Evolutionary conservation across 306 rosid species (phyloP).

Genomic region (Purshia tridentata): DNA sequence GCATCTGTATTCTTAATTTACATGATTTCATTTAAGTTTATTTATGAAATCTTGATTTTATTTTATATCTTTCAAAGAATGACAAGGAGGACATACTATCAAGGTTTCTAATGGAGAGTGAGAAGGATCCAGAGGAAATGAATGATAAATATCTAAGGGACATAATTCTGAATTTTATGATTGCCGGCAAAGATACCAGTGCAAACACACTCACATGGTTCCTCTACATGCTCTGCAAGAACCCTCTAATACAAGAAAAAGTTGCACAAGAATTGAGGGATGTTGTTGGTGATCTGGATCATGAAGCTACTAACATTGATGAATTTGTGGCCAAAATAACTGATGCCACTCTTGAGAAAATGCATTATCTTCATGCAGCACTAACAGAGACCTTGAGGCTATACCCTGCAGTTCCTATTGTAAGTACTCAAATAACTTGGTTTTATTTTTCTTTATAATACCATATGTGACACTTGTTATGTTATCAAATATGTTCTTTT

Average conservation of each 20-base stretch:
- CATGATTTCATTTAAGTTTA: neutral
- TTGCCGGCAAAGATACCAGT: constrained; percentile 74
- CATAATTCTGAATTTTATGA: constrained; percentile 61
- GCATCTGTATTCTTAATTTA: neutral
- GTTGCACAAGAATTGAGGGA: constrained; percentile 64
- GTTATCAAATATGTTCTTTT: no score
- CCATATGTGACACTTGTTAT: no score
- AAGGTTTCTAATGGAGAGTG: constrained; percentile 70
- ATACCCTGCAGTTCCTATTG: constrained; percentile 68
- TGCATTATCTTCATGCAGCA: constrained; percentile 88
- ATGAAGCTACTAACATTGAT: constrained; percentile 34
- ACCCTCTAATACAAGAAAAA: constrained; percentile 68
- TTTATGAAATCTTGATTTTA: neutral
- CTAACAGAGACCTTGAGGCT: constrained; percentile 79
- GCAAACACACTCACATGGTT: constrained; percentile 82
- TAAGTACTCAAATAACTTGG: constrained; percentile 17
- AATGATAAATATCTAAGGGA: constrained; percentile 64
- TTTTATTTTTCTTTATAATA: neutral
- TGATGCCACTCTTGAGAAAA: constrained; percentile 52
- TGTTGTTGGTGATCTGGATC: constrained; percentile 33
- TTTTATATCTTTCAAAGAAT: constrained; percentile 29
- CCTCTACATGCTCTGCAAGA: constrained; percentile 72
- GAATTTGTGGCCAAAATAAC: constrained; percentile 45
- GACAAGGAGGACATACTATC: constrained; percentile 75
- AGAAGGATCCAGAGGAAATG: constrained; percentile 52